phyloP scores from a whole-genome alignment of 257 asterid genomes.

The Buddleja alternifolia region DNA sequence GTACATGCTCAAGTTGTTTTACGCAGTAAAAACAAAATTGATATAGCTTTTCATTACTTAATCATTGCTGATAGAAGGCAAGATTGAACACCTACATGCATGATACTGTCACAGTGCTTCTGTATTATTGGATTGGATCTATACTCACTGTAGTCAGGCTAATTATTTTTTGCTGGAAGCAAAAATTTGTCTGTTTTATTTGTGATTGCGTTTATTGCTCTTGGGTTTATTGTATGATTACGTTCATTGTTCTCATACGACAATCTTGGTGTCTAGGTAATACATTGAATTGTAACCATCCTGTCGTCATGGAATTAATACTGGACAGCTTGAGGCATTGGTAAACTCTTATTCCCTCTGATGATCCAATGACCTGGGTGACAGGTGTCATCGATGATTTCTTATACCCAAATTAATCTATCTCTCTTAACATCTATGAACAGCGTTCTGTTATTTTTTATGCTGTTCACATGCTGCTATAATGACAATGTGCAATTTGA shows the following conservation, averaged over 20 bases:
- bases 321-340: constrained; percentile 98
- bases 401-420: not conserved
- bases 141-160: not conserved
- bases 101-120: constrained; percentile 13
- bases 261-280: constrained; percentile 63
- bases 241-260: constrained; percentile 27
- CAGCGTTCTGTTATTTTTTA: not conserved
- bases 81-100: not conserved
- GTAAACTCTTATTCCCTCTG: constrained; percentile 49
- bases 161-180: too few relatives aligned
- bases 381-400: constrained; percentile 8
- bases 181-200: too few relatives aligned
- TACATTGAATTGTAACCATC: constrained; percentile 96
- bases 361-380: constrained; percentile 18
- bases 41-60: not conserved
- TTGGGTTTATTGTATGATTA: not conserved
- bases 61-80: not conserved
- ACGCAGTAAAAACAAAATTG: not conserved
- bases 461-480: constrained; percentile 6
- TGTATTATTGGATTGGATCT: not conserved
- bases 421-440: constrained; percentile 17
- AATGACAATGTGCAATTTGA: not conserved
- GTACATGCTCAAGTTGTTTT: not conserved
- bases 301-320: constrained; percentile 90
- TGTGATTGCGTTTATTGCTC: too few relatives aligned